A percentile compares a stretch with the other conserved stretches of the same genome.
phyloP scores from a whole-genome alignment of 768 basidiomycete species.

The Pulveroboletus ravenelii region DNA sequence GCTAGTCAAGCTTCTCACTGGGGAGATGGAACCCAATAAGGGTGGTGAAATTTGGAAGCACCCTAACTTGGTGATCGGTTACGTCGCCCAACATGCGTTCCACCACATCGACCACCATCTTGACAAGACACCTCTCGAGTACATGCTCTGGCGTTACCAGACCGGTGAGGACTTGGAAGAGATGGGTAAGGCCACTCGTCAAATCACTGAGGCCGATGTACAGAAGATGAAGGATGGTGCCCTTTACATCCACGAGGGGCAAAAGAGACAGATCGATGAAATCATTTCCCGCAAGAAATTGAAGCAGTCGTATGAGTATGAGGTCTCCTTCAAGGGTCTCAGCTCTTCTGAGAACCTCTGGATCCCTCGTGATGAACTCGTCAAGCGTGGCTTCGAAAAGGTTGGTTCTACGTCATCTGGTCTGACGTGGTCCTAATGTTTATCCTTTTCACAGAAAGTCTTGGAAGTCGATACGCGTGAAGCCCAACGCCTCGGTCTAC shows the following conservation, averaged over 20 bases:
- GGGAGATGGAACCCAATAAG: slow-evolving; percentile 94
- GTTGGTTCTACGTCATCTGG: slow-evolving; percentile 26
- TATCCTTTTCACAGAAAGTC: slow-evolving; percentile 60
- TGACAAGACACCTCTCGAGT: slow-evolving; percentile 98
- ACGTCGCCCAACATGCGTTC: slow-evolving; percentile 99
- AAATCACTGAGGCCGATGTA: slow-evolving; percentile 81
- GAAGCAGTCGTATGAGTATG: slow-evolving; percentile 99
- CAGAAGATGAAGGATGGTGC: slow-evolving; percentile 97
- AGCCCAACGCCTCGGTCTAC: slow-evolving; percentile 92
- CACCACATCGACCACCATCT: slow-evolving; percentile 98
- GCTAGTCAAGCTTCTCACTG: slow-evolving; percentile 93
- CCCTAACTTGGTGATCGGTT: slow-evolving; percentile 98
- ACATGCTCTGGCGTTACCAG: slow-evolving; percentile 99
- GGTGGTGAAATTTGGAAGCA: slow-evolving; percentile 99
- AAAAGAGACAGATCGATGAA: slow-evolving; percentile 94
- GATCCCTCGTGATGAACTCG: slow-evolving; percentile 91
- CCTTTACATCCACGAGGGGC: slow-evolving; percentile 81
- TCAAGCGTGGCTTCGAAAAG: slow-evolving; percentile 99
- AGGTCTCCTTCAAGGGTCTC: slow-evolving; percentile 91
- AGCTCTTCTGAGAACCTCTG: slow-evolving; percentile 98
- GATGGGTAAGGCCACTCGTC: slow-evolving; percentile 85
- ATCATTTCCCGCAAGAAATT: slow-evolving; percentile 90
- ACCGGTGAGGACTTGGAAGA: slow-evolving; percentile 98
- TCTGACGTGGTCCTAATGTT: neutral
- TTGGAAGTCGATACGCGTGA: slow-evolving; percentile 96